phyloP scores from a whole-genome alignment of 1,284 basidiomycete species.

The Boletus mariae region DNA sequence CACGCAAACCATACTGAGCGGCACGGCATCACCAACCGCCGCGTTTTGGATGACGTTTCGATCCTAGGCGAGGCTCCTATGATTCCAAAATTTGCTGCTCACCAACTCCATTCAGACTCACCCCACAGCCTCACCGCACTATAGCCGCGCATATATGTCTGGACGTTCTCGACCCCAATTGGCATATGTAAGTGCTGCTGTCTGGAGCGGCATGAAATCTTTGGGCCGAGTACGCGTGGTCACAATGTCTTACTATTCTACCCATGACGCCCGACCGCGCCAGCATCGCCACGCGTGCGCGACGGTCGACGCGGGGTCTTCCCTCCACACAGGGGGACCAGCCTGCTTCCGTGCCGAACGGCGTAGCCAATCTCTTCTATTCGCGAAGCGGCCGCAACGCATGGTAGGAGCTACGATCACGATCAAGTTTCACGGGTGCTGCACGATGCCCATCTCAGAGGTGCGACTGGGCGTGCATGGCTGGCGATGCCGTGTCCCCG shows the following conservation, averaged over 20 bases:
- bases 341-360: slow-evolving; percentile 17
- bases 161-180: slow-evolving; percentile 17
- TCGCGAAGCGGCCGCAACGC: slow-evolving; percentile 59
- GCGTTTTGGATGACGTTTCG: slow-evolving; percentile 33
- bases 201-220: background rate
- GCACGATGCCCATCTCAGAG: slow-evolving; percentile 2
- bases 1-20: background rate
- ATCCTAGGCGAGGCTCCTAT: slow-evolving; percentile 18
- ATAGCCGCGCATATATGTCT: slow-evolving; percentile 21
- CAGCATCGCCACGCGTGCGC: slow-evolving; percentile 2
- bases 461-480: background rate
- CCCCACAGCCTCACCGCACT: slow-evolving; percentile 15
- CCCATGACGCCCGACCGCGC: background rate
- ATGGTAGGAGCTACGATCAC: slow-evolving; percentile 15
- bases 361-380: slow-evolving; percentile 40
- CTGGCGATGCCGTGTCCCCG: background rate
- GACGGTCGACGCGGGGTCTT: slow-evolving; percentile 8
- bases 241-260: background rate
- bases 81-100: slow-evolving; percentile 41
- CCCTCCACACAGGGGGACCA: slow-evolving; percentile 17
- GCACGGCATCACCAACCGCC: background rate
- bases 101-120: slow-evolving; percentile 34
- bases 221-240: background rate
- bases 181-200: slow-evolving; percentile 16
- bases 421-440: slow-evolving; percentile 8